A percentile compares a stretch with the other conserved stretches of the same genome.
phyloP scores from a whole-genome alignment of 208 protist species.

The Strigomonas culicis region DNA sequence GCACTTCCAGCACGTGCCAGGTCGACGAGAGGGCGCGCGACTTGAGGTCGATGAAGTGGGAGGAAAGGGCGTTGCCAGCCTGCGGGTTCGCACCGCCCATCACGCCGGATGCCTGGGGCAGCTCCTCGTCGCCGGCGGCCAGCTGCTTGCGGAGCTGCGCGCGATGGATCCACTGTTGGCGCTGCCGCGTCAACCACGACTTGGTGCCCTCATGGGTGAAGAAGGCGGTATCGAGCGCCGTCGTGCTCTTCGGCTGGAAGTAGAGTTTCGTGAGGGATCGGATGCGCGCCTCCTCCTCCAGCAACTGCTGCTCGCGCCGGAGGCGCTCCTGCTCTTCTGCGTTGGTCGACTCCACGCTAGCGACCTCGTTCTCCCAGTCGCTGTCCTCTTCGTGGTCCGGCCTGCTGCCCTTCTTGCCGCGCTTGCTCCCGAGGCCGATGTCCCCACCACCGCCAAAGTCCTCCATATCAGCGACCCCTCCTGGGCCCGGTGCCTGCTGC shows the following conservation, averaged over 20 bases:
- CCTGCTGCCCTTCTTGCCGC: not conserved
- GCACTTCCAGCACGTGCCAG: conserved; percentile 84
- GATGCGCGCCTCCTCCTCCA: conserved; percentile 33
- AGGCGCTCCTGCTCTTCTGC: conserved; percentile 41
- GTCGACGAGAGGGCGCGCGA: conserved; percentile 56
- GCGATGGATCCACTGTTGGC: conserved; percentile 65
- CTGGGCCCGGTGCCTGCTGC: no score
- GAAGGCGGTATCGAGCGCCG: conserved; percentile 67
- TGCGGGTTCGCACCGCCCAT: not conserved
- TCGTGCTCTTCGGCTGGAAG: conserved; percentile 63
- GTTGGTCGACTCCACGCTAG: conserved; percentile 34
- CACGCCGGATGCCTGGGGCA: not conserved
- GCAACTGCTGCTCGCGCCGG: conserved; percentile 60
- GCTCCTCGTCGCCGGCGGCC: conserved; percentile 16
- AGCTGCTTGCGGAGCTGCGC: conserved; percentile 77
- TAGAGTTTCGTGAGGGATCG: conserved; percentile 46
- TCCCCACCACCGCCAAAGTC: conserved; percentile 48
- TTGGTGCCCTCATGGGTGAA: conserved; percentile 38
- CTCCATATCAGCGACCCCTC: conserved; percentile 49
- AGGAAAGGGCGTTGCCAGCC: conserved; percentile 20
- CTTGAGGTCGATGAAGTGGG: conserved; percentile 82
- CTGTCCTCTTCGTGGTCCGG: conserved; percentile 11
- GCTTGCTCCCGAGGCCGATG: not conserved
- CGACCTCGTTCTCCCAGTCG: conserved; percentile 28
- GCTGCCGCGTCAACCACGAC: conserved; percentile 51